Base-by-base conservation (phyloP, 495 filamentous ascomycete species). In the Xylaria bambusicola region DNA sequence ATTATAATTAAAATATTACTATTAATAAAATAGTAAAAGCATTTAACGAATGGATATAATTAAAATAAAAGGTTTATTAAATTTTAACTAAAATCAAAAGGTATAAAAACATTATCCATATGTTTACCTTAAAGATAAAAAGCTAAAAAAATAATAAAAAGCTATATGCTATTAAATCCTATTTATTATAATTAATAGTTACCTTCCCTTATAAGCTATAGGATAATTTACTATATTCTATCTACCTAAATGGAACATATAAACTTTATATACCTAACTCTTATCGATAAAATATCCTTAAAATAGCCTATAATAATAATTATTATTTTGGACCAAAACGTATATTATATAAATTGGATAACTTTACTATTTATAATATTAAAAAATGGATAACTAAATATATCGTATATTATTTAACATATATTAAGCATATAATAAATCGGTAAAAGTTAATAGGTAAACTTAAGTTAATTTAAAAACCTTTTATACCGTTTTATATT, bases 251-350 rank as follows among this genome's bases (percentile, higher is more conserved):
- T 21, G 15, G 23, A 5, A n/a, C n/a, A 44, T n/a, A 4, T 44
- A 44, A 20, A n/a, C 18, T 38, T 38, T 46, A 46, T 21, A 46
- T 21, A 8, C 23, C 23, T 20, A 44, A 44, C 6, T n/a, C 40
- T 44, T 44, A 44, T 44, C 10, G 10, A 33, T 10, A 33, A 10
- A 10, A 33, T 33, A 33, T 33, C 5, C 31, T 44, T 6, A 6
- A 50, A 50, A 50, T n/a, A 4, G 47, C 29, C n/a, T 50, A 27
- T 50, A 50, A 50, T 50, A 50, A 50, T 50, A 50, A 6, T 8
- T 50, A 50, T 50, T 50, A 50, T 27, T 50, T 50, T 27, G 13
- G 26, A 50, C 12, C n/a, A n/a, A 50, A 27, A 21, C 23, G 15
- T 5, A 27, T 50, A 21, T 10, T 33, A 27, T 50, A 27, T n/a